A percentile compares a stretch with the other conserved stretches of the same genome.
phyloP scores from a whole-genome alignment of 2,329 filamentous ascomycete species.

The Sclerotinia spermophila region DNA sequence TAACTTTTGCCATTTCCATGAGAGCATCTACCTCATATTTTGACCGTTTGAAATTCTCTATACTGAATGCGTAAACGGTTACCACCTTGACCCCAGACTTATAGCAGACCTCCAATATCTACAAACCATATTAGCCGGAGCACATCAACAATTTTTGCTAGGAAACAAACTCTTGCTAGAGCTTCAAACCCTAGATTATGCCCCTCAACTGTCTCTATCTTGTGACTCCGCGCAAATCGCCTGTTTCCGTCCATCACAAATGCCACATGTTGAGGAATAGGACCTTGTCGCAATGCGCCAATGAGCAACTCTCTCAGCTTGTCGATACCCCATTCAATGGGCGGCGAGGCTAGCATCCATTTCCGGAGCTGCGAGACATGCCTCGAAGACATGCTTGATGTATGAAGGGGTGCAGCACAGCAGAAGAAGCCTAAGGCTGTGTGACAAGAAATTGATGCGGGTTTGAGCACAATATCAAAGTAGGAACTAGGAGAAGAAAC shows the following conservation, averaged over 20 bases:
- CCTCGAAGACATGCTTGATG: constrained; percentile 44
- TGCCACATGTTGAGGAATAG: constrained; percentile 92
- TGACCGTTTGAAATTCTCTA: constrained; percentile 97
- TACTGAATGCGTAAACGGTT: constrained; percentile 97
- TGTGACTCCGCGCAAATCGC: constrained; percentile 82
- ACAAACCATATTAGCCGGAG: constrained; percentile 22
- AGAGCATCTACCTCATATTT: constrained; percentile 95
- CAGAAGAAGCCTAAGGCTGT: neutral
- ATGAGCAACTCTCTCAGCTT: constrained; percentile 81
- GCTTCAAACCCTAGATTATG: constrained; percentile 96
- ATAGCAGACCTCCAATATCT: constrained; percentile 97
- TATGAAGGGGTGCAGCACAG: neutral
- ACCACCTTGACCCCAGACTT: constrained; percentile 95
- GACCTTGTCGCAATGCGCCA: constrained; percentile 82
- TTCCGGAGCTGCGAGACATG: constrained; percentile 59
- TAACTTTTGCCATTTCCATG: constrained; percentile 97
- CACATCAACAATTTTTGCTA: neutral
- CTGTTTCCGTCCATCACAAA: constrained; percentile 99
- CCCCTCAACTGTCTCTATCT: constrained; percentile 94
- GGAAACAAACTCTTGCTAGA: constrained; percentile 66
- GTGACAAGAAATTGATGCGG: neutral
- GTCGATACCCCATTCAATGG: constrained; percentile 82
- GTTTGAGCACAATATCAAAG: neutral
- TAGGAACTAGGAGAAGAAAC: neutral
- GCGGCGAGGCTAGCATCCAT: constrained; percentile 85